A percentile compares a stretch with the other conserved stretches of the same genome.
Conservation (phyloP, 495 filamentous ascomycete genomes). For the Aspergillus conjunctus region DNA sequence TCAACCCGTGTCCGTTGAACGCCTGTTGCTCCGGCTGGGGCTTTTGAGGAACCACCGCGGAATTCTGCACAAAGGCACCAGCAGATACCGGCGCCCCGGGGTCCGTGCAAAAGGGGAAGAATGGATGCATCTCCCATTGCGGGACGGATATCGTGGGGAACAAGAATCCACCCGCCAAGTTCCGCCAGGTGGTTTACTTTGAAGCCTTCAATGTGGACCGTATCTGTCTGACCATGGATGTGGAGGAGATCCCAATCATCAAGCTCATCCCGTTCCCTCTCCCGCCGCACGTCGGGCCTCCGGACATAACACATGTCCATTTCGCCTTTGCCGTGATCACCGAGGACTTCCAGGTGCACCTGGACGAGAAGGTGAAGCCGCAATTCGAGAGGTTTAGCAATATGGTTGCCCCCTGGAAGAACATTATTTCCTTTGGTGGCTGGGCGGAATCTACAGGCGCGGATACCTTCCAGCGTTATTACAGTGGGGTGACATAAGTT, state of each 20-base stretch:
- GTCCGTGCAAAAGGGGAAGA: not conserved
- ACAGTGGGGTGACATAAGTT: too few relatives aligned
- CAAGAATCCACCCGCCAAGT: not conserved
- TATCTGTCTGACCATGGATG: constrained; percentile 24
- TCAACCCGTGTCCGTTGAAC: constrained; percentile 6
- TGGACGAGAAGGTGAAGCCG: not conserved
- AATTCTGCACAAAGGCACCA: not conserved
- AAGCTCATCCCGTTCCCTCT: not conserved
- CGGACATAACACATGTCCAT: constrained; percentile 45
- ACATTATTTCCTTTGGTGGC: constrained; percentile 51
- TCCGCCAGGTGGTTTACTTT: not conserved
- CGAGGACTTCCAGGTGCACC: not conserved
- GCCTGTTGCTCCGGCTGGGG: constrained; percentile 7
- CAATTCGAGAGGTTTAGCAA: not conserved
- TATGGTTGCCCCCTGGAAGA: constrained; percentile 21
- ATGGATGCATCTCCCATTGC: constrained; percentile 11
- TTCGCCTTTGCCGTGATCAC: constrained; percentile 45
- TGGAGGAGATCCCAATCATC: constrained; percentile 16
- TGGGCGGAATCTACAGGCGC: constrained; percentile 47
- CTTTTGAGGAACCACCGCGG: constrained; percentile 1
- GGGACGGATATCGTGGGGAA: constrained; percentile 1
- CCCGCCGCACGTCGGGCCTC: not conserved
- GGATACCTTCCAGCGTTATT: constrained; percentile 38
- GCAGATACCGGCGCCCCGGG: not conserved
- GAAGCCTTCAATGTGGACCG: constrained; percentile 15